Evolutionary conservation across 805 yeast species (phyloP).

Genomic region (Starmerella floris): DNA sequence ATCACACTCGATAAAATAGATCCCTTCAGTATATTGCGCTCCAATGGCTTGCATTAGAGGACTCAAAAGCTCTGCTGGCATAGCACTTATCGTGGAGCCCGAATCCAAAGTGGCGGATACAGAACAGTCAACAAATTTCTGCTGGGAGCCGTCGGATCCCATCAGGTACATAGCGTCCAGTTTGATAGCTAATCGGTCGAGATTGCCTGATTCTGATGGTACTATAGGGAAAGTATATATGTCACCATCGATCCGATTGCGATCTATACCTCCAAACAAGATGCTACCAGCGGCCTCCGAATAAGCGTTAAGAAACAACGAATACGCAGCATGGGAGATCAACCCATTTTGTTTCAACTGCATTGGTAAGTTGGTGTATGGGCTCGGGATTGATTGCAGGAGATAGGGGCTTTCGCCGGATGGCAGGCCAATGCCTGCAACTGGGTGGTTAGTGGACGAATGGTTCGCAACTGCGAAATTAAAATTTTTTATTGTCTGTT

Average conservation of each 20-base stretch:
- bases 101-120: slow-evolving; percentile 17
- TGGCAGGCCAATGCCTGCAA: slow-evolving; percentile 28
- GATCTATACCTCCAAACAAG: slow-evolving; percentile 37
- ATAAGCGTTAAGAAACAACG: slow-evolving; percentile 32
- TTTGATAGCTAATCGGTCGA: slow-evolving; percentile 11
- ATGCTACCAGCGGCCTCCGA: slow-evolving; percentile 27
- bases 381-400: slow-evolving; percentile 15
- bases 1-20: slow-evolving; percentile 25
- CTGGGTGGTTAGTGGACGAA: slow-evolving; percentile 49
- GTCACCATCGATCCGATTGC: slow-evolving; percentile 42
- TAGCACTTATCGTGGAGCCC: slow-evolving; percentile 17
- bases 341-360: slow-evolving; percentile 30
- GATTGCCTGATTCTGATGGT: slow-evolving; percentile 5
- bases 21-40: slow-evolving; percentile 28
- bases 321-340: slow-evolving; percentile 34
- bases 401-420: slow-evolving; percentile 20
- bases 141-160: slow-evolving; percentile 3
- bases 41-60: slow-evolving; percentile 25
- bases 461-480: slow-evolving; percentile 63
- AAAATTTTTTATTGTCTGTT: slow-evolving; percentile 26
- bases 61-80: slow-evolving; percentile 17
- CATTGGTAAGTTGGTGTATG: slow-evolving; percentile 27
- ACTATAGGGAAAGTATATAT: slow-evolving; percentile 20
- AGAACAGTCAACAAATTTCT: neutral
- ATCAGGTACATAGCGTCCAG: slow-evolving; percentile 7